Base-by-base conservation (phyloP, 2,329 filamentous ascomycete species). In the Dothideomycetidae sp. region DNA sequence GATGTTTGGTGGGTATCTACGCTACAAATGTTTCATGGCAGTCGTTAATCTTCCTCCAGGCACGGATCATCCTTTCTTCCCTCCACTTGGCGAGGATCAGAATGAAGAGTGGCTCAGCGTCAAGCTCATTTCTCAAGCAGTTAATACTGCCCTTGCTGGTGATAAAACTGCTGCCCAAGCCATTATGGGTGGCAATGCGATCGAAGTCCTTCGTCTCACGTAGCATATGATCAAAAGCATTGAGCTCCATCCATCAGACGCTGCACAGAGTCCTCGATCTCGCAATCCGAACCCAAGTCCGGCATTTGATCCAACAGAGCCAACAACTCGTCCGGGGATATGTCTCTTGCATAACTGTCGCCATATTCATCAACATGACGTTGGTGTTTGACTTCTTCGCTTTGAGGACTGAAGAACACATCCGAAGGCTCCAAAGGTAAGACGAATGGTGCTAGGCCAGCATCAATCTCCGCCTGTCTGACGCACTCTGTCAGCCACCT, bases 401-500 rank as follows among this genome's bases (percentile, higher is more conserved):
- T 66, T 3, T 75, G 69, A 0, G 68, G 71, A 0, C 73, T 73
- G 49, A 78, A 74, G 43, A 90, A 78, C 48, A 96, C 64, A 49
- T 96, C 85, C 0, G 63, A 60, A 13, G 70, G 66, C 44, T 80
- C 75, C 3, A 70, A 62, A 0, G 93, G 71, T 5, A 93, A 58
- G 10, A 79, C 69, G 3, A 70, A 66, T 3, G 67, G 69, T 2
- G 64, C 37, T 45, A 68, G 58, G 56, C 73, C 55, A 2, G 52
- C 52, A 47, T 77, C 72, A 29, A 57, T 51, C 44, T 76, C 67
- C 31, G 63, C 65, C 46, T 75, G 68, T 19, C 70, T 68, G 21
- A 93, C 66, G 49, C 83, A 90, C 54, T 96, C 85, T 17, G 81
- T 64, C 2, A 96, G 62, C 90, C 90, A 98, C 4, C 65, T 68